Evolutionary conservation across 148 eudicot species (phyloP), one percentile per base, ranked within the genome.

Genomic region (Silene conica): DNA sequence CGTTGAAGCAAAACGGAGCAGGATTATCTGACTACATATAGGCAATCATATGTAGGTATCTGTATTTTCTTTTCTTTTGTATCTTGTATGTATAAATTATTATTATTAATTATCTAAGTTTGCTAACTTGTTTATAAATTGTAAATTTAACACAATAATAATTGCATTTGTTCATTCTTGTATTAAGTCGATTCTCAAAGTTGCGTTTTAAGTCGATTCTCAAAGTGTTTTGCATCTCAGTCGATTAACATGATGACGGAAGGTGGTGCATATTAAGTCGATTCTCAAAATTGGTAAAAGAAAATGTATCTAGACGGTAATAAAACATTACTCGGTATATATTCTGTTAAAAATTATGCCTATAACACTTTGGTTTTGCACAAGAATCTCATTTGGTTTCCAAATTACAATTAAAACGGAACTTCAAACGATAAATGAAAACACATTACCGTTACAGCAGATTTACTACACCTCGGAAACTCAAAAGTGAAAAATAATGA

Each of bases 1-100:
- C 1, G 60, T 56, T 9, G 73, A 84, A 64, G 91, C 91, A 43
- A 93, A 93, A 85, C 82, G 90, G 18, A 76, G 79, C 72, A 84
- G 88, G n/a, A 23, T 78, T 48, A 31, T 75, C 52, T 86, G 73
- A 85, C 16, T 73, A 60, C 41, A 6, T 6, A 34, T 25, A 61
- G 8, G 8, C 22, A 15, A 46, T 25, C 38, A 38, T 25, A 4
- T 54, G 19, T 3, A 14, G 11, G 58, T 61, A 10, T 55, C n/a
- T 69, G 60, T 64, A 69, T 62, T 41, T 20, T 34, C 50, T 16
- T 25, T 34, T 31, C 10, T 3, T 14, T 28, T 22, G 12, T 13
- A 10, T 63, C 22, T 73, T 67, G 28, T 70, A 64, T 70, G 60
- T 48, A 66, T n/a, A n/a, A n/a, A n/a, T n/a, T n/a, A n/a, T n/a